phyloP scores from a whole-genome alignment of 345 rosid genomes.

The Lumnitzera racemosa region DNA sequence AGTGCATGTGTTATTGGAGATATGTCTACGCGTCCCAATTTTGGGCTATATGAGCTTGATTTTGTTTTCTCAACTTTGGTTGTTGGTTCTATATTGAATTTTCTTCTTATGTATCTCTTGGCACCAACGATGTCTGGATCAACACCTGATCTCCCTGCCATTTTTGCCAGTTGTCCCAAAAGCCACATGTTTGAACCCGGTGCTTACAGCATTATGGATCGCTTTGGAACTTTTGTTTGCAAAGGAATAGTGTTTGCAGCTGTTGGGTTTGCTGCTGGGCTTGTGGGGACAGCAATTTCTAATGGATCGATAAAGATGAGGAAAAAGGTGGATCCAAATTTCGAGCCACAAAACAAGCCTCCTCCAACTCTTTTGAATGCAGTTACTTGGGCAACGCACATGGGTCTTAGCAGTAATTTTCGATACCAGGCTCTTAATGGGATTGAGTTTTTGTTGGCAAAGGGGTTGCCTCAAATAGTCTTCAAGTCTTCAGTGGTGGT shows the following conservation, averaged over 20 bases:
- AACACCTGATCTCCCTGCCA: slow-evolving; percentile 44
- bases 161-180: slow-evolving; percentile 73
- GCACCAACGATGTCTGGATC: slow-evolving; percentile 61
- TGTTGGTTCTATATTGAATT: slow-evolving; percentile 85
- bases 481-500: slow-evolving; percentile 84
- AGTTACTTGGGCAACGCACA: slow-evolving; percentile 78
- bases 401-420: slow-evolving; percentile 88
- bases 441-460: slow-evolving; percentile 62
- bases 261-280: slow-evolving; percentile 91
- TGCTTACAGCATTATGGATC: slow-evolving; percentile 32
- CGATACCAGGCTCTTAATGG: slow-evolving; percentile 94
- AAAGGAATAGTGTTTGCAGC: slow-evolving; percentile 82
- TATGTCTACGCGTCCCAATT: slow-evolving; percentile 96
- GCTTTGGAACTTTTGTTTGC: slow-evolving; percentile 71
- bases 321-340: slow-evolving; percentile 93
- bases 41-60: slow-evolving; percentile 89
- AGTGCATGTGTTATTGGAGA: slow-evolving; percentile 85
- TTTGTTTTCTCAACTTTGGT: slow-evolving; percentile 87
- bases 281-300: slow-evolving; percentile 75
- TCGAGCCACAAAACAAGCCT: slow-evolving; percentile 83
- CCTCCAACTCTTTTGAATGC: slow-evolving; percentile 87
- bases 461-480: slow-evolving; percentile 42
- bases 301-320: slow-evolving; percentile 75
- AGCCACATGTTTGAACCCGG: slow-evolving; percentile 95
- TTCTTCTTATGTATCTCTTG: slow-evolving; percentile 82